These are phyloP conservation scores for Carex kokanica DNA, from an alignment of 176 grass and related monocot species.

Conservation along the genomic window DNA sequence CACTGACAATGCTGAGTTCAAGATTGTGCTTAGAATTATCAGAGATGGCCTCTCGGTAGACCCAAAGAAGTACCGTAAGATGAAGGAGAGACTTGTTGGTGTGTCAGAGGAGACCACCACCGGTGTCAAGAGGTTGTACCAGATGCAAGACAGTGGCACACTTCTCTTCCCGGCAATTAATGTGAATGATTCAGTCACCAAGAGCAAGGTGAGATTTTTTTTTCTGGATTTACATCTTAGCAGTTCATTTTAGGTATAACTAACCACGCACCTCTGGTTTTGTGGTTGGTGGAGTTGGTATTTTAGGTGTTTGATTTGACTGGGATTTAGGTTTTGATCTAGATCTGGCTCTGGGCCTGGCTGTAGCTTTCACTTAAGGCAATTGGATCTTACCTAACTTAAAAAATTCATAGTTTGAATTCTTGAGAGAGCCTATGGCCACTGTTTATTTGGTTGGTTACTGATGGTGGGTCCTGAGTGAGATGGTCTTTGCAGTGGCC, in stretches of 20 bases:
- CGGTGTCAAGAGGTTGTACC: slow-evolving; percentile 80
- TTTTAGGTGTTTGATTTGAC: slow-evolving; percentile 5
- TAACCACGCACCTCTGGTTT: neutral
- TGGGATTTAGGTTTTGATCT: slow-evolving; percentile 12
- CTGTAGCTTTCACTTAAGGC: slow-evolving; percentile 13
- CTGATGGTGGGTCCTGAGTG: neutral
- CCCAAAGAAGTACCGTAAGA: slow-evolving; percentile 80
- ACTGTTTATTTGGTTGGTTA: neutral
- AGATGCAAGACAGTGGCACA: slow-evolving; percentile 70
- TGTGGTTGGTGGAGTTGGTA: neutral
- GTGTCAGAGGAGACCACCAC: slow-evolving; percentile 97
- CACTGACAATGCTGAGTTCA: slow-evolving; percentile 96
- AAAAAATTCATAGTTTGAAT: slow-evolving; percentile 3
- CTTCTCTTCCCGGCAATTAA: slow-evolving; percentile 93
- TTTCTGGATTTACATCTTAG: neutral
- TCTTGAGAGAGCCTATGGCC: neutral
- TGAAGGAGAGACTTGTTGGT: slow-evolving; percentile 89
- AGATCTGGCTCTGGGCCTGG: slow-evolving; percentile 34
- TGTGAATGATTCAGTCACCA: slow-evolving; percentile 94
- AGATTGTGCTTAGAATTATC: slow-evolving; percentile 88
- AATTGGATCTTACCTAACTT: slow-evolving; percentile 12
- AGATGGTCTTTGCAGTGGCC: neutral
- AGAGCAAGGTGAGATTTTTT: slow-evolving; percentile 77
- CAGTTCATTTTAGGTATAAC: slow-evolving; percentile 6
- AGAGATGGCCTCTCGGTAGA: slow-evolving; percentile 69